Evolutionary conservation across 1,284 basidiomycete genomes (phyloP), one percentile per base, ranked within the genome.

Genomic region (Chondrostereum purpureum): DNA sequence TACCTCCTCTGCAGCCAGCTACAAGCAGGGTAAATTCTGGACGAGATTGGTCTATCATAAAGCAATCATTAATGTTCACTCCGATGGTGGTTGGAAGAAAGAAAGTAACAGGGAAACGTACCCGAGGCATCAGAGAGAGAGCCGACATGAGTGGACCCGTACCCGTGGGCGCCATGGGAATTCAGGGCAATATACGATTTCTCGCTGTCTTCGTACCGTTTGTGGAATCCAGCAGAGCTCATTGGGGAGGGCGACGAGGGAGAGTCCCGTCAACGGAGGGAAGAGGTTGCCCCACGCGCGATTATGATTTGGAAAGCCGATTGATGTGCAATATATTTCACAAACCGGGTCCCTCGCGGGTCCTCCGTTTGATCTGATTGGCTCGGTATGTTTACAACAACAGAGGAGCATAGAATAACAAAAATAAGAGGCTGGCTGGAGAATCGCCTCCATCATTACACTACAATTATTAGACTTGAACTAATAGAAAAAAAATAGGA

Each of bases 1-100:
- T n/a, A 67, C 73, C 73, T 66, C 70, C 73, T 61, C 70, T 62
- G 54, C 65, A 69, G 41, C 83, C 85, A 47, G 87, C 87, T 54
- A 87, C 87, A 66, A 88, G 80, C 61, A 87, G 68, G 53, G 79
- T 80, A 67, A 85, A 83, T 51, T 72, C 67, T 55, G 66, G 61
- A 50, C 61, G 60, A 42, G 54, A 36, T 48, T 53, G 53, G 48
- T 63, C 67, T 64, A 56, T 31, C 42, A 41, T 43, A 20, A 46
- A 43, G 41, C 6, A 44, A 35, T 47, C 48, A 23, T 2, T 33
- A 58, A 49, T 41, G 49, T 47, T 53, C 53, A 50, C n/a, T 31
- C 27, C 27, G 27, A n/a, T 49, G 55, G 40, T 51, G 56, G 45
- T 47, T 48, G 42, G 16, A 44, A 34, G 44, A 47, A 48, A 50